Evolutionary conservation across 2,329 filamentous ascomycete genomes (phyloP).

Genomic region (Penicillium psychrosexuale): DNA sequence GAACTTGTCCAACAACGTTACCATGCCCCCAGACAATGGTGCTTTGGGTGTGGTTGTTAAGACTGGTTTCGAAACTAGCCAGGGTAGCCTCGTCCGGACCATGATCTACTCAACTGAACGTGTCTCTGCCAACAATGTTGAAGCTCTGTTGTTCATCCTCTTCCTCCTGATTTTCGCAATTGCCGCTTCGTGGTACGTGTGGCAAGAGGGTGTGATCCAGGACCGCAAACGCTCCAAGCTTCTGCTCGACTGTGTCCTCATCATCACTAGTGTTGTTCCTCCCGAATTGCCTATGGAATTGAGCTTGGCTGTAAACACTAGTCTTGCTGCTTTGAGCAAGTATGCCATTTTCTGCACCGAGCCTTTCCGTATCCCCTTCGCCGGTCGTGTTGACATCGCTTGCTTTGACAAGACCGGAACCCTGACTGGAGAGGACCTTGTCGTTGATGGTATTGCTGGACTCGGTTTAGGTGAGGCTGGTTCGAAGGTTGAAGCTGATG

Average conservation of each 20-base stretch:
- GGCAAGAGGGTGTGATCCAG: slow-evolving; percentile 90
- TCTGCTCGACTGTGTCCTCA: slow-evolving; percentile 92
- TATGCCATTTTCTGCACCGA: slow-evolving; percentile 98
- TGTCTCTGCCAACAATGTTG: slow-evolving; percentile 95
- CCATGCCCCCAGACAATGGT: slow-evolving; percentile 84
- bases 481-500: slow-evolving; percentile 68
- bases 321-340: slow-evolving; percentile 87
- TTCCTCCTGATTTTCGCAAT: slow-evolving; percentile 95
- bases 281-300: slow-evolving; percentile 98
- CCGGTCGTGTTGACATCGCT: slow-evolving; percentile 89
- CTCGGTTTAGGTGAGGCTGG: slow-evolving; percentile 69
- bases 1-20: slow-evolving; percentile 71
- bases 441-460: slow-evolving; percentile 94
- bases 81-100: slow-evolving; percentile 93
- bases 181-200: slow-evolving; percentile 98
- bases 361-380: slow-evolving; percentile 95
- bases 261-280: slow-evolving; percentile 96
- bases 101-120: slow-evolving; percentile 99
- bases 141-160: slow-evolving; percentile 94
- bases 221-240: slow-evolving; percentile 97
- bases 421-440: slow-evolving; percentile 89
- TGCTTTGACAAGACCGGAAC: slow-evolving; percentile 99
- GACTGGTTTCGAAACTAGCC: slow-evolving; percentile 97
- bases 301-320: slow-evolving; percentile 95
- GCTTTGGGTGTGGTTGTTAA: slow-evolving; percentile 93